A percentile compares a stretch with the other conserved stretches of the same genome.
Evolutionary conservation across 139 green algal species (phyloP).

Genomic region (Zygnema cylindricum): DNA sequence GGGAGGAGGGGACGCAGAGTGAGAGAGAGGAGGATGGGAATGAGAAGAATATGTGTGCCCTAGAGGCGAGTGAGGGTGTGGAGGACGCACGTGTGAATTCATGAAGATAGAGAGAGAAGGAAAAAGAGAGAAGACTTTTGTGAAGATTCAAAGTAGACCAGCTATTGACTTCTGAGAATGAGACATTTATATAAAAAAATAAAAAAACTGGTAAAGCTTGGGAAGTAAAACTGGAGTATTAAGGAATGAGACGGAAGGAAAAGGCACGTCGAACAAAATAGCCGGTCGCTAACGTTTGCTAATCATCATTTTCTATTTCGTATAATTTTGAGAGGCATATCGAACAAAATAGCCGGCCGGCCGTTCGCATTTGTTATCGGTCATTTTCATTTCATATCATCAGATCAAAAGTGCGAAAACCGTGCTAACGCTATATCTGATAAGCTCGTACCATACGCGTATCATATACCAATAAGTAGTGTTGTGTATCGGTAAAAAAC

Average conservation of each 20-base stretch:
- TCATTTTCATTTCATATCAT: no score
- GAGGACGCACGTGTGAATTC: background rate
- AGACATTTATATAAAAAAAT: conserved; percentile 1
- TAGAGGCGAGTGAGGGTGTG: background rate
- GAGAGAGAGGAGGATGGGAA: background rate
- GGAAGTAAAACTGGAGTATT: background rate
- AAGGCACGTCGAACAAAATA: background rate
- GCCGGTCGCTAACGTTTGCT: background rate
- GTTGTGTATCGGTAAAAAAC: no score
- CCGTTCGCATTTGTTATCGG: no score
- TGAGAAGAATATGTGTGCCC: background rate
- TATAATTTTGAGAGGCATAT: no score
- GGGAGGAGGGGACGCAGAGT: background rate
- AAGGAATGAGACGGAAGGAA: no score
- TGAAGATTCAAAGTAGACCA: background rate
- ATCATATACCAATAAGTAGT: no score
- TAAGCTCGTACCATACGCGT: no score
- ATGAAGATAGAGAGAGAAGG: background rate
- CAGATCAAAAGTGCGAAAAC: no score
- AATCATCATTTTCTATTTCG: background rate
- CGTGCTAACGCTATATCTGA: no score
- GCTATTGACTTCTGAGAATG: background rate
- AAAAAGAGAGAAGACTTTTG: background rate
- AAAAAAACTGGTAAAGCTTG: background rate
- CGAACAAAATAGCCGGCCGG: no score